Percentiles rank a stretch among this genome's conserved stretches.
phyloP scores from a whole-genome alignment of 2,329 filamentous ascomycete species.

The Sporothrix globosa region DNA sequence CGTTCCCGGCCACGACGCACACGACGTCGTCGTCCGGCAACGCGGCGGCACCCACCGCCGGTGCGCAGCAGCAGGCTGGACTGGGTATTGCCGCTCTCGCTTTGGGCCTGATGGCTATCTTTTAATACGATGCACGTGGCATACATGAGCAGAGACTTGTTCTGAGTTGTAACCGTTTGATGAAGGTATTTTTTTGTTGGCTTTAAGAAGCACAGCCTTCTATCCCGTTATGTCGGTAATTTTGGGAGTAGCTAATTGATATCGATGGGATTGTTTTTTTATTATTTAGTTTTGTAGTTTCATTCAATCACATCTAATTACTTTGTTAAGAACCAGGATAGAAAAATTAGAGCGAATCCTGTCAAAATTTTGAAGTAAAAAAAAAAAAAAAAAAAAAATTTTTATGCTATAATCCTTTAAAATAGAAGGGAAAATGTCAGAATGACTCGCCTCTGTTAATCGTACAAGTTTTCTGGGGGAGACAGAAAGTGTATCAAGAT shows the following conservation, averaged over 20 bases:
- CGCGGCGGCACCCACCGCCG: conserved; percentile 29
- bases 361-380: neutral
- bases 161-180: neutral
- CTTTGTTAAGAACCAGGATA: neutral
- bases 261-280: neutral
- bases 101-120: conserved; percentile 39
- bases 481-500: neutral
- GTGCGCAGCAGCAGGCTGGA: conserved; percentile 7
- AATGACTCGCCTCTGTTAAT: conserved; percentile 15
- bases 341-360: neutral
- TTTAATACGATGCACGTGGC: conserved; percentile 29
- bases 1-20: conserved; percentile 30
- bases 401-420: conserved; percentile 15
- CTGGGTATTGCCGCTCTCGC: conserved; percentile 30
- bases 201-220: no score
- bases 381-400: neutral
- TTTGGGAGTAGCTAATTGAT: neutral
- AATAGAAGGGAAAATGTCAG: conserved; percentile 1
- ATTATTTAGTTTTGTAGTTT: neutral
- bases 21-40: conserved; percentile 29
- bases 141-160: neutral
- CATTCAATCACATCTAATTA: neutral
- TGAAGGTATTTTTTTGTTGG: neutral
- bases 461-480: conserved; percentile 12
- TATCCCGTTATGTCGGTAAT: neutral